Evolutionary conservation across 1,284 basidiomycete species (phyloP).

Genomic region (Trichosporon inkin): DNA sequence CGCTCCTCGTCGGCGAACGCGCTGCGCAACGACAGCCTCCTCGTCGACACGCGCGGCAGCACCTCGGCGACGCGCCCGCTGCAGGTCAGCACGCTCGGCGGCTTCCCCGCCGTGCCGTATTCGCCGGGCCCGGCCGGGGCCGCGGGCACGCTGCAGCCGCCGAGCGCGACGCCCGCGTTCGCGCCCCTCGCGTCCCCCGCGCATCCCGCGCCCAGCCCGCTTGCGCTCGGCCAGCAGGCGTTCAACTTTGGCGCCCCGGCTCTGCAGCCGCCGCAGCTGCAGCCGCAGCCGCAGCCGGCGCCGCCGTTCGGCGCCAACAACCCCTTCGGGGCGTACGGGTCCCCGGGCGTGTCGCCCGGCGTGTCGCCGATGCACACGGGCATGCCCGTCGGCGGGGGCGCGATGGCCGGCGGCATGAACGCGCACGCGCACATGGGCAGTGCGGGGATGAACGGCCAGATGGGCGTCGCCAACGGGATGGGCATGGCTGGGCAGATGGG

Average conservation of each 20-base stretch:
- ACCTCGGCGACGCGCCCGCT: slow-evolving; percentile 34
- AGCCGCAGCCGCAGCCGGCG: too few relatives aligned
- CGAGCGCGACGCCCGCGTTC: slow-evolving; percentile 2
- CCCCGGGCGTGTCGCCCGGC: too few relatives aligned
- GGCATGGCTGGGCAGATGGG: too few relatives aligned
- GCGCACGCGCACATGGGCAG: too few relatives aligned
- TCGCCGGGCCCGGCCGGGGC: too few relatives aligned
- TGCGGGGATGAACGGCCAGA: slow-evolving; percentile 5
- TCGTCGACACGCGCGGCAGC: slow-evolving; percentile 33
- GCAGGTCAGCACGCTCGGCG: slow-evolving; percentile 28
- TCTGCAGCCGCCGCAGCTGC: slow-evolving; percentile 1
- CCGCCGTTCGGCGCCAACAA: slow-evolving; percentile 1
- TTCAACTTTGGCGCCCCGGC: slow-evolving; percentile 4
- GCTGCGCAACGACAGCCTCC: slow-evolving; percentile 2
- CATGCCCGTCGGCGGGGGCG: too few relatives aligned
- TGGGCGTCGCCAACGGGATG: neutral
- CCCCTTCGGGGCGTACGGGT: too few relatives aligned
- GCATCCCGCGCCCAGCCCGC: slow-evolving; percentile 6
- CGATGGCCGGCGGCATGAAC: neutral
- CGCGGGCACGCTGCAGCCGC: slow-evolving; percentile 3
- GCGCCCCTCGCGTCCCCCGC: slow-evolving; percentile 9
- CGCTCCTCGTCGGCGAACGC: neutral
- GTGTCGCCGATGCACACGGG: too few relatives aligned
- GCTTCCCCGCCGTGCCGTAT: slow-evolving; percentile 14
- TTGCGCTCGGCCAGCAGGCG: slow-evolving; percentile 22